Base-by-base conservation (phyloP, 1,284 basidiomycete genomes). In the Pisolithus thermaeus region DNA sequence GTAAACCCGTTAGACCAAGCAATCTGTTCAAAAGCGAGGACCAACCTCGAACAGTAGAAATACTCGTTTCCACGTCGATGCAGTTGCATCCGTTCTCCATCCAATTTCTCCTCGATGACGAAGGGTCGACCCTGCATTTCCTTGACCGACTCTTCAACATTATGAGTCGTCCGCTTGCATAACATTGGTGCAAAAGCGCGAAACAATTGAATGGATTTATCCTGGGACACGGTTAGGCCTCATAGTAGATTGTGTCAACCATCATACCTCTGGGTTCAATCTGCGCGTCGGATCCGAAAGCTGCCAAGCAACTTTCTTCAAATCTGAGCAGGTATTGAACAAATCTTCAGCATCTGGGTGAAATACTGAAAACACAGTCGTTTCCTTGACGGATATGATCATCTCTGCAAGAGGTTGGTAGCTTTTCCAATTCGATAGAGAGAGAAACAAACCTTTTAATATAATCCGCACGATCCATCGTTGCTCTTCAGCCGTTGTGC, bases 81-180 rank as follows among this genome's bases (percentile, higher is more conserved):
- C 47, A 98, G 61, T 65, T 97, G 95, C 69, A 97, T 93, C 27
- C 95, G 75, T 66, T 98, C 94, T 1, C 94, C 94, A 62, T 98
- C 94, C 1, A 97, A 77, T 66, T 97, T 98, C 71, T 98, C 95
- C 65, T 97, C 94, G 44, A 98, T 89, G 56, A 92, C 73, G 65
- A 97, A 97, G 47, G 78, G 70, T 12, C 72, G 59, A 39, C 81
- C 82, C 20, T 80, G 79, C 81, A 97, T 93, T 48, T 87, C 79
- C 59, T 87, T 90, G 46, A 95, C 83, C 0, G 92, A 83, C 16
- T 88, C 85, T 57, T 88, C 87, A 28, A 95, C 80, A 53, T 80
- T 87, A 53, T 78, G 80, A 1, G 83, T 87, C 0, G 90, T 89
- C 11, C 93, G 81, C 60, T 90, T 91, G 70, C 92, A 96, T 28